Conservation (phyloP, 768 basidiomycete genomes). For the Termitomyces eurrhizus region DNA sequence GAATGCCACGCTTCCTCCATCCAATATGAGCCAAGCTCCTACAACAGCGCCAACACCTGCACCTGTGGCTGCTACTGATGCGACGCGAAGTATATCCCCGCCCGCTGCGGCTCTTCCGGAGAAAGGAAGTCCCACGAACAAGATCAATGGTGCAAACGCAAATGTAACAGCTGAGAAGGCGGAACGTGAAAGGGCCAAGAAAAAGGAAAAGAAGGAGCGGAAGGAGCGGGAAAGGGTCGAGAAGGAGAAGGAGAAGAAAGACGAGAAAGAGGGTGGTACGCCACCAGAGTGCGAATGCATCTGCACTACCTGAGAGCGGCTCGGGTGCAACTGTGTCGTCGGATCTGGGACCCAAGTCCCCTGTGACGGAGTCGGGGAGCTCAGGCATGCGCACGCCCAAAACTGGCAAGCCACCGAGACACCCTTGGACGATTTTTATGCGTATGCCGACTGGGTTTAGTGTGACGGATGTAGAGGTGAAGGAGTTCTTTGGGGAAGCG, state of each 20-base stretch:
- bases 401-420: constrained; percentile 53
- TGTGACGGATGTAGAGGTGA: constrained; percentile 60
- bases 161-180: constrained; percentile 35
- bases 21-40: constrained; percentile 22
- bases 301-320: constrained; percentile 24
- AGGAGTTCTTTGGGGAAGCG: constrained; percentile 74
- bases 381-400: constrained; percentile 71
- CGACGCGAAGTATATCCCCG: constrained; percentile 21
- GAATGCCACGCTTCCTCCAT: constrained; percentile 44
- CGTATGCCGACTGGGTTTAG: constrained; percentile 43
- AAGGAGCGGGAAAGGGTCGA: constrained; percentile 51
- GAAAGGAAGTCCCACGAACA: constrained; percentile 33
- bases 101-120: constrained; percentile 27
- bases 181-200: constrained; percentile 55
- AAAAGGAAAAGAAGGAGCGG: constrained; percentile 60
- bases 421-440: constrained; percentile 88
- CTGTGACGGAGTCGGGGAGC: constrained; percentile 48
- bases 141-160: constrained; percentile 36
- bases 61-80: constrained; percentile 5
- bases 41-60: constrained; percentile 28
- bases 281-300: constrained; percentile 24
- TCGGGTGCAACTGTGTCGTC: constrained; percentile 24
- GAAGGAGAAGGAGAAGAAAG: constrained; percentile 38
- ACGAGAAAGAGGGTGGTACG: constrained; percentile 25
- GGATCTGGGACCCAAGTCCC: constrained; percentile 46